These are phyloP conservation scores for Alloteropsis angusta DNA, from an alignment of 202 grass and related monocot genomes.

Conservation along the genomic window DNA sequence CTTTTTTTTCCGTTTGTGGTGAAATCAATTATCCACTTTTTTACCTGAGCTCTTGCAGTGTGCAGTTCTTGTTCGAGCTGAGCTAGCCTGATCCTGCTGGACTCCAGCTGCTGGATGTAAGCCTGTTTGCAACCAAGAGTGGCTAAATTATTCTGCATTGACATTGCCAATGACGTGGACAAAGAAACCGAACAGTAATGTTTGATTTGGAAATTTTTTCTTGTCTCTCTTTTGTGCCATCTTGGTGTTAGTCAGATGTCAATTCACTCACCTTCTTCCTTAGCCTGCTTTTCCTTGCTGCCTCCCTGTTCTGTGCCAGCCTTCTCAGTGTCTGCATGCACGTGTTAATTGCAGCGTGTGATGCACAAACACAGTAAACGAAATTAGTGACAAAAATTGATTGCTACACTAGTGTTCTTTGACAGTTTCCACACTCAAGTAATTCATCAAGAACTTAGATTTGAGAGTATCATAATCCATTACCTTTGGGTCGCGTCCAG, in stretches of 20 bases:
- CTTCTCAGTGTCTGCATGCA: slow-evolving; percentile 82
- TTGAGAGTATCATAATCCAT: neutral
- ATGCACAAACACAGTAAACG: neutral
- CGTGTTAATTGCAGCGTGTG: neutral
- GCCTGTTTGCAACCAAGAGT: slow-evolving; percentile 34
- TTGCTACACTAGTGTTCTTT: neutral
- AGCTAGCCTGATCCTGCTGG: slow-evolving; percentile 74
- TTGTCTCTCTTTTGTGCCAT: neutral
- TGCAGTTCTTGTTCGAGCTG: slow-evolving; percentile 87
- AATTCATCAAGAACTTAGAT: neutral
- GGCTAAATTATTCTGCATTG: neutral
- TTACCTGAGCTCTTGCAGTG: slow-evolving; percentile 62
- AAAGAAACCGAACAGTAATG: neutral
- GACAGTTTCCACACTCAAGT: neutral
- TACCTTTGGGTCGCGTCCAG: slow-evolving; percentile 84
- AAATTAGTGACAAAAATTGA: neutral
- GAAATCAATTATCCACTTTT: neutral
- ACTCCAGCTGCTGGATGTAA: slow-evolving; percentile 90
- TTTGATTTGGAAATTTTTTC: neutral
- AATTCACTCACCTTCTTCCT: slow-evolving; percentile 71
- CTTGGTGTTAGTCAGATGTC: neutral
- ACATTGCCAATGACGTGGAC: neutral
- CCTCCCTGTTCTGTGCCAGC: slow-evolving; percentile 92
- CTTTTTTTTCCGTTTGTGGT: neutral
- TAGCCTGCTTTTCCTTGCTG: slow-evolving; percentile 87